Evolutionary conservation across 2,329 filamentous ascomycete species (phyloP).

Genomic region (Hypoxylon sp.): DNA sequence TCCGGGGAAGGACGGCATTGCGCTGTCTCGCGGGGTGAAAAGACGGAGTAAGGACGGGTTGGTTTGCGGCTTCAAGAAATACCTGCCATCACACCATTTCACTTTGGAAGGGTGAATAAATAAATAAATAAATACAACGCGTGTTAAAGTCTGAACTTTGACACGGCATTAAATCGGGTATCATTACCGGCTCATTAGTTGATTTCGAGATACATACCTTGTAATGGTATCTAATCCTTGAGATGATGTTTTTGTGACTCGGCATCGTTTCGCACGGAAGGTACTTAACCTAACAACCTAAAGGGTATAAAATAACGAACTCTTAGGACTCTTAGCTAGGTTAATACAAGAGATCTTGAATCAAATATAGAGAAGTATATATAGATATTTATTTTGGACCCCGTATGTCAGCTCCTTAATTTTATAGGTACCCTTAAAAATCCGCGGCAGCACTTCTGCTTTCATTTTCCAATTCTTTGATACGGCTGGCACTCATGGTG

Average conservation of each 20-base stretch:
- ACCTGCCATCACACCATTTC: slow-evolving; percentile 2
- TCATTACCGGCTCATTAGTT: neutral
- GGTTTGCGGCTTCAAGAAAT: slow-evolving; percentile 34
- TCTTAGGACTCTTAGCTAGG: too few species aligned
- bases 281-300: neutral
- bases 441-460: too few species aligned
- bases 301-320: too few species aligned
- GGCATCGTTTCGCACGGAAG: neutral
- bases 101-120: neutral
- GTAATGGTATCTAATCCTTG: neutral
- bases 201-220: neutral
- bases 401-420: neutral
- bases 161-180: neutral
- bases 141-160: neutral
- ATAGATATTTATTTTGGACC: too few species aligned
- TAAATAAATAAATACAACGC: neutral
- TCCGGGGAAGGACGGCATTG: slow-evolving; percentile 59
- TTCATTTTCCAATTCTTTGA: neutral
- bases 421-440: too few species aligned
- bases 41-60: slow-evolving; percentile 24
- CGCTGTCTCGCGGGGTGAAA: slow-evolving; percentile 34
- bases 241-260: neutral
- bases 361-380: too few species aligned
- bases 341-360: too few species aligned
- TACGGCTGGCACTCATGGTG: neutral